Evolutionary conservation across 495 filamentous ascomycete genomes (phyloP).

Genomic region (Neurospora tetrasperma): DNA sequence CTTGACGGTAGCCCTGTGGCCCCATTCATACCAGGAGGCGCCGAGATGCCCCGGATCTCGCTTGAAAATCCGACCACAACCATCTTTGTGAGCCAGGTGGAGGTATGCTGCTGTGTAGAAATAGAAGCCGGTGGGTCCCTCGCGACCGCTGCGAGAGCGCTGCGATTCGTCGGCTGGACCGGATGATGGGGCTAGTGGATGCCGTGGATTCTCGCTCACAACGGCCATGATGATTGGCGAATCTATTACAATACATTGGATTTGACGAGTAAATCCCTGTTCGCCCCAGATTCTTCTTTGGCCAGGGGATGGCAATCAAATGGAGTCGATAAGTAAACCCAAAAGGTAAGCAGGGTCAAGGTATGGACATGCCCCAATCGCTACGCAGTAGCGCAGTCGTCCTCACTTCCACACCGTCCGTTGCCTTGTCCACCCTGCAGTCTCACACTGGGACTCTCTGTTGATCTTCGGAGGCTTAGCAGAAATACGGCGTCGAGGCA

Average conservation of each 20-base stretch:
- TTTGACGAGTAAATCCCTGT: constrained; percentile 10
- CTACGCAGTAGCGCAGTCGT: neutral
- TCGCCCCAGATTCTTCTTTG: constrained; percentile 19
- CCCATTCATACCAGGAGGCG: neutral
- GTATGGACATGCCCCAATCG: neutral
- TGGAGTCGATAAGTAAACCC: neutral
- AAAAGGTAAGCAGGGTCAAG: neutral
- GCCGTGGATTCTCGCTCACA: neutral
- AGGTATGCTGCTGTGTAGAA: neutral
- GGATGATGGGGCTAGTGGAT: neutral
- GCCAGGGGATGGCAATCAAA: neutral
- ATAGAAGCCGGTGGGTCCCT: neutral
- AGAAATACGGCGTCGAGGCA: neutral
- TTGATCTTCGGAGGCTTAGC: neutral
- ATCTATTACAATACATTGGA: neutral
- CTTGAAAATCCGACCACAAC: neutral
- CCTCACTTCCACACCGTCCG: neutral
- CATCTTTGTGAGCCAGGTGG: neutral
- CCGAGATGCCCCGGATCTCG: neutral
- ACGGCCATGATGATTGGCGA: neutral
- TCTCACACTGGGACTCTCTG: neutral
- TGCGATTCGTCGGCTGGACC: neutral
- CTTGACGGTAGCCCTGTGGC: neutral
- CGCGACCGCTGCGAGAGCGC: neutral
- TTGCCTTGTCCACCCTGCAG: neutral